Evolutionary conservation across 1,284 basidiomycete genomes (phyloP).

Genomic region (Agaricales sp.): DNA sequence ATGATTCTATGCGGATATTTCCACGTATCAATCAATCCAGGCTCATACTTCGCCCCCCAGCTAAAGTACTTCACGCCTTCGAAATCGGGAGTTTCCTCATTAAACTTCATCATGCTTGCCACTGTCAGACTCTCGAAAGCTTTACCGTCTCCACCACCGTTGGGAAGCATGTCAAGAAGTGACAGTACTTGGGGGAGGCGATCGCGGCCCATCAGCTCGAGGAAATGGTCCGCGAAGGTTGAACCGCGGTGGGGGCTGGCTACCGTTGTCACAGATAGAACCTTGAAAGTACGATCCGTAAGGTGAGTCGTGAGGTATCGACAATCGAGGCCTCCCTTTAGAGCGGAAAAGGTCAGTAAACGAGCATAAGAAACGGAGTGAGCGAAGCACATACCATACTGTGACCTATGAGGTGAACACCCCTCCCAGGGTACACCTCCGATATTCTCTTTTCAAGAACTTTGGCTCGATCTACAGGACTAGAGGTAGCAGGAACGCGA

Average conservation of each 20-base stretch:
- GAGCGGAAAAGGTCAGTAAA: constrained; percentile 8
- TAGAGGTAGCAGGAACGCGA: constrained; percentile 84
- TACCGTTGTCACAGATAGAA: constrained; percentile 87
- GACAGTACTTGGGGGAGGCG: constrained; percentile 55
- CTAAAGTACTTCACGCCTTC: constrained; percentile 79
- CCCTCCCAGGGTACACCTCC: constrained; percentile 67
- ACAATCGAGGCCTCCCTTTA: constrained; percentile 85
- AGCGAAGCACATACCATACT: constrained; percentile 58
- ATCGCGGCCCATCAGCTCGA: constrained; percentile 65
- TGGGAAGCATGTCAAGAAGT: constrained; percentile 71
- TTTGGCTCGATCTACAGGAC: constrained; percentile 77
- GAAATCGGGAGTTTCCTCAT: constrained; percentile 73
- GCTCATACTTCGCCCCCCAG: constrained; percentile 87
- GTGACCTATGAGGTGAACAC: constrained; percentile 89
- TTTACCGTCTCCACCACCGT: constrained; percentile 83
- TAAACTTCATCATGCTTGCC: constrained; percentile 84
- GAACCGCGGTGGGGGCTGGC: constrained; percentile 89
- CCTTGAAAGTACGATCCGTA: constrained; percentile 50
- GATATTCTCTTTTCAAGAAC: constrained; percentile 79
- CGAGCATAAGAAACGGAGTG: not conserved
- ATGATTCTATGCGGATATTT: constrained; percentile 83
- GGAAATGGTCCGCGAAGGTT: constrained; percentile 88
- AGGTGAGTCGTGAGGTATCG: constrained; percentile 77
- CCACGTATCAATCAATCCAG: constrained; percentile 84
- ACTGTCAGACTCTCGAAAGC: constrained; percentile 85